Percentiles rank a stretch among this genome's conserved stretches.
Conservation (phyloP, 805 yeast genomes). For the Myxozyma sirexii region DNA sequence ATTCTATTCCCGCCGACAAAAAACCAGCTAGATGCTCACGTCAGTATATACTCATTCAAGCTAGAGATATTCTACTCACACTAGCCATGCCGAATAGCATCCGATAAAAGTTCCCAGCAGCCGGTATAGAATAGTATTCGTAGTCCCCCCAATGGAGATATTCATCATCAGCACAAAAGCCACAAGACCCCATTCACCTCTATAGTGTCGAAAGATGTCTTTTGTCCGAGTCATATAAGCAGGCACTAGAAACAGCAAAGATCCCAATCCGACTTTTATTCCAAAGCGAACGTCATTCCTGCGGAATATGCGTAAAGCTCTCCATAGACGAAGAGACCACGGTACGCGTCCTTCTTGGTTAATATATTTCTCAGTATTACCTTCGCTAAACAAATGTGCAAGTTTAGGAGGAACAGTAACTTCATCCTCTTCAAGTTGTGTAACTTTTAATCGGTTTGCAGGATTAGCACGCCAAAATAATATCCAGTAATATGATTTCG, state of each 20-base stretch:
- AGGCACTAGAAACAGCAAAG: slow-evolving; percentile 62
- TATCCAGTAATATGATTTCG: slow-evolving; percentile 56
- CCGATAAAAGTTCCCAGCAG: slow-evolving; percentile 77
- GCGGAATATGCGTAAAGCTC: slow-evolving; percentile 53
- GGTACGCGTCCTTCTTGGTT: slow-evolving; percentile 1
- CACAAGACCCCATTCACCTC: slow-evolving; percentile 83
- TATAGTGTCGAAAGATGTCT: slow-evolving; percentile 60
- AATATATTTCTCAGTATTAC: slow-evolving; percentile 12
- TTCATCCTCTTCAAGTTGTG: slow-evolving; percentile 9
- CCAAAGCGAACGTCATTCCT: slow-evolving; percentile 77
- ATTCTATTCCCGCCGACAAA: slow-evolving; percentile 58
- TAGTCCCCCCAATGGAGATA: slow-evolving; percentile 81
- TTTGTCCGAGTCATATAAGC: slow-evolving; percentile 66
- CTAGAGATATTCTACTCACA: slow-evolving; percentile 28
- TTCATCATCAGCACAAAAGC: slow-evolving; percentile 83
- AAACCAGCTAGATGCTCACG: slow-evolving; percentile 48
- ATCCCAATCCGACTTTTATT: slow-evolving; percentile 75
- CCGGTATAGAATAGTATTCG: slow-evolving; percentile 41
- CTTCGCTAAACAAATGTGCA: slow-evolving; percentile 27
- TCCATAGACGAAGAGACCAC: slow-evolving; percentile 41
- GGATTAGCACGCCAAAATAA: slow-evolving; percentile 51
- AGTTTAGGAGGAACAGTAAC: slow-evolving; percentile 30
- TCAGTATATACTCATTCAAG: slow-evolving; percentile 51
- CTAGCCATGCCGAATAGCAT: slow-evolving; percentile 19
- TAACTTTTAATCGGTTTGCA: not conserved